phyloP scores from a whole-genome alignment of 1,284 basidiomycete genomes.

The Apiotrichum porosum region DNA sequence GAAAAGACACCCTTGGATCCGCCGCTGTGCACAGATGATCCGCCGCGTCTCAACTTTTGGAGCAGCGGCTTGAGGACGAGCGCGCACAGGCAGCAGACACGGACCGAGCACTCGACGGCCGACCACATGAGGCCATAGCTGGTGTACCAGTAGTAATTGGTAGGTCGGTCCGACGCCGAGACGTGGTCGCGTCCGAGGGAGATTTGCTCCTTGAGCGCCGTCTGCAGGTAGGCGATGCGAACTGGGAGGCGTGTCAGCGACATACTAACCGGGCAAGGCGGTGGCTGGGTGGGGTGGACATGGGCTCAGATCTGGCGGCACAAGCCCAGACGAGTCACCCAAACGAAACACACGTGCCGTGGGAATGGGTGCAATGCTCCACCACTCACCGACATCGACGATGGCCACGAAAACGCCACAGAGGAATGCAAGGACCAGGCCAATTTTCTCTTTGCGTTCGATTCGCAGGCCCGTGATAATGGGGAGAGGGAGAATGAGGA shows the following conservation, averaged over 20 bases:
- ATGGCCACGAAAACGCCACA: conserved; percentile 45
- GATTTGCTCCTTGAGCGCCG: conserved; percentile 29
- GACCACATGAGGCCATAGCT: conserved; percentile 46
- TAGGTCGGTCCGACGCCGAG: conserved; percentile 13
- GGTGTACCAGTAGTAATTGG: conserved; percentile 39
- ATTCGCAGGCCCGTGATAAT: conserved; percentile 45
- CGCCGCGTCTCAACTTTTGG: conserved; percentile 18
- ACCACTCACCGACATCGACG: conserved; percentile 36
- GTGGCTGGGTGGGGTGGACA: too few species aligned
- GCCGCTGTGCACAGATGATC: too few species aligned
- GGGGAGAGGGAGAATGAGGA: conserved; percentile 45
- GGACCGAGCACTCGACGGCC: conserved; percentile 43
- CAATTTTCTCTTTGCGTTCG: conserved; percentile 43
- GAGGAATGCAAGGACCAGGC: conserved; percentile 44
- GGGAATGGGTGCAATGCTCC: neutral
- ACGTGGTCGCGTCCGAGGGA: conserved; percentile 7
- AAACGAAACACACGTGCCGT: neutral
- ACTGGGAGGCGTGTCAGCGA: conserved; percentile 11
- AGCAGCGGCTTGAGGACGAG: conserved; percentile 47
- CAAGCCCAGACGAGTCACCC: neutral
- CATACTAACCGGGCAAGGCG: too few species aligned
- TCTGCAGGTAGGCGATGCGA: conserved; percentile 43
- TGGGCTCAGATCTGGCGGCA: too few species aligned
- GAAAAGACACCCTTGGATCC: neutral
- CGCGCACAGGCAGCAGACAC: conserved; percentile 42